These are phyloP conservation scores for Geranomyces michiganensis DNA, from an alignment of 192 early-diverging fungal genomes.

Conservation along the genomic window DNA sequence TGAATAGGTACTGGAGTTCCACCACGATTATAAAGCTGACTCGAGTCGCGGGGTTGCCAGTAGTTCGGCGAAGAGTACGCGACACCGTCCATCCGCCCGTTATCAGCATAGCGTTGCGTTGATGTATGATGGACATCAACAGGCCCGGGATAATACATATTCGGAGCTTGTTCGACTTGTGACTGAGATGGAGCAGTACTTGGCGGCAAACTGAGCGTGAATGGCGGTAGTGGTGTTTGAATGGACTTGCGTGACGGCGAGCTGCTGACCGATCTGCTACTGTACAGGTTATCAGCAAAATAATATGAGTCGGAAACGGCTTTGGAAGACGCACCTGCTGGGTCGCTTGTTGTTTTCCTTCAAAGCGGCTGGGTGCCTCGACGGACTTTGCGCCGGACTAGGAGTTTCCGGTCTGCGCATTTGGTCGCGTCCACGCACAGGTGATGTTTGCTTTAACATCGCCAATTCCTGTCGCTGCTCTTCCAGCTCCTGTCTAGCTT, in stretches of 20 bases:
- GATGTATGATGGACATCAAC: neutral
- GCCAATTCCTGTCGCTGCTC: neutral
- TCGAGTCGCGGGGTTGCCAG: neutral
- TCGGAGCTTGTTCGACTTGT: neutral
- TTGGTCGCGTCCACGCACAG: neutral
- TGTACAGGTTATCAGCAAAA: neutral
- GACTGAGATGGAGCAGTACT: neutral
- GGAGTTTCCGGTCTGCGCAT: neutral
- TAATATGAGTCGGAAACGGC: neutral
- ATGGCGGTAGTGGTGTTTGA: conserved; percentile 10
- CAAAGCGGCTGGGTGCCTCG: neutral
- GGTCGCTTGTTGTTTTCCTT: conserved; percentile 4
- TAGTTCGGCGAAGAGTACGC: neutral
- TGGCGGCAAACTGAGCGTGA: conserved; percentile 2
- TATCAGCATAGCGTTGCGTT: neutral
- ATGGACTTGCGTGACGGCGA: conserved; percentile 3
- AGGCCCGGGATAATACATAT: neutral
- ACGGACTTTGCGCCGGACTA: neutral
- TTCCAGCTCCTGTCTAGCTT: conserved; percentile 18
- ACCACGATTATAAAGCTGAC: neutral
- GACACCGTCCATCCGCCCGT: neutral
- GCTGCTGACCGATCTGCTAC: conserved; percentile 8
- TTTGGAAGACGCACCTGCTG: neutral
- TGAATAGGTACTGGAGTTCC: neutral
- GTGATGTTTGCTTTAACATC: neutral